phyloP scores from a whole-genome alignment of 805 yeast species.

The Alloascoidea hylecoeti region DNA sequence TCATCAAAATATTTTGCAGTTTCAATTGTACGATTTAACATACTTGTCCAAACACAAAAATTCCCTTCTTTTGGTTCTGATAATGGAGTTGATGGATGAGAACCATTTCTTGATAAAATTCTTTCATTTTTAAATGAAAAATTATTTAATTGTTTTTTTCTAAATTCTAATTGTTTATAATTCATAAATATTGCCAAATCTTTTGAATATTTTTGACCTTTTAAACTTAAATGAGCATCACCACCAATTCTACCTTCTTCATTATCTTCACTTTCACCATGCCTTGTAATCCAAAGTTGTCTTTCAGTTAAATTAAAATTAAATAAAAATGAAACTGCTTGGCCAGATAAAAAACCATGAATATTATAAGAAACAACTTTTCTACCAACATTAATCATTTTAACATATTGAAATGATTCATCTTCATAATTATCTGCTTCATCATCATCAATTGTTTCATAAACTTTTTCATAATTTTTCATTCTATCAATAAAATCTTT shows the following conservation, averaged over 20 bases:
- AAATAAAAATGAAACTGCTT: constrained; percentile 77
- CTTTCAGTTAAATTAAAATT: constrained; percentile 82
- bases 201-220: constrained; percentile 64
- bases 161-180: constrained; percentile 53
- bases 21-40: constrained; percentile 66
- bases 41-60: constrained; percentile 88
- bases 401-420: constrained; percentile 67
- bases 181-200: constrained; percentile 67
- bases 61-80: constrained; percentile 47
- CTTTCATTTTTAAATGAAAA: constrained; percentile 23
- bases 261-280: constrained; percentile 86
- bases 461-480: constrained; percentile 74
- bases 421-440: constrained; percentile 37
- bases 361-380: constrained; percentile 88
- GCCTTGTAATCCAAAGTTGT: constrained; percentile 90
- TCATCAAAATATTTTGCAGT: constrained; percentile 72
- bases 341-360: constrained; percentile 81
- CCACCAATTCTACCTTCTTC: constrained; percentile 85
- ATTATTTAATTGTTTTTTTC: constrained; percentile 42
- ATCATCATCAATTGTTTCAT: constrained; percentile 76
- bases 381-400: constrained; percentile 92
- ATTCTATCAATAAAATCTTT: constrained; percentile 74
- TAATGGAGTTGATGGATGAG: constrained; percentile 16
- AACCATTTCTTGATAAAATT: neutral
- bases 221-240: constrained; percentile 63